Evolutionary conservation across 257 asterid species (phyloP).

Genomic region (Scutellaria galericulata): DNA sequence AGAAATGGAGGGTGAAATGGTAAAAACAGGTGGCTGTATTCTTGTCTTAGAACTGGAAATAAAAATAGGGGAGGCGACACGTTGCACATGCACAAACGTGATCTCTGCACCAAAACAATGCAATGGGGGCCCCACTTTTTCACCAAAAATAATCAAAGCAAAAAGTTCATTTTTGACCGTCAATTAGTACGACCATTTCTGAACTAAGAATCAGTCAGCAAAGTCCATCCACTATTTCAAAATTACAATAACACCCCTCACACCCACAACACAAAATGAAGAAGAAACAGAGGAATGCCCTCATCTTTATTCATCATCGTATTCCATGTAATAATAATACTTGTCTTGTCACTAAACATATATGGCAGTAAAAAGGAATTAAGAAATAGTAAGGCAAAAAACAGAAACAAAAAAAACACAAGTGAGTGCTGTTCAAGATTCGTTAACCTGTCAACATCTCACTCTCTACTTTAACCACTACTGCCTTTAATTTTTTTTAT

Average conservation of each 20-base stretch:
- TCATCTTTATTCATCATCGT: constrained; percentile 43
- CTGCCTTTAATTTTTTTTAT: constrained; percentile 9
- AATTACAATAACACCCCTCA: constrained; percentile 16
- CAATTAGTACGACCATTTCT: constrained; percentile 26
- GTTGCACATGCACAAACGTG: constrained; percentile 68
- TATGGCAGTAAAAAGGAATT: constrained; percentile 41
- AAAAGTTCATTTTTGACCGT: constrained; percentile 61
- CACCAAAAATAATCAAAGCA: constrained; percentile 45
- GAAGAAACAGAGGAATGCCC: constrained; percentile 34
- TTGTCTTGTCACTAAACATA: constrained; percentile 25
- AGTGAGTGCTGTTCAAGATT: constrained; percentile 46
- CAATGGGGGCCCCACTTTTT: constrained; percentile 41
- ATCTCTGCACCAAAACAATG: constrained; percentile 20
- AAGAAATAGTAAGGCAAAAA: constrained; percentile 40
- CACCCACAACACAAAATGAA: too few species aligned
- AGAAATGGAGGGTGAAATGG: constrained; percentile 24
- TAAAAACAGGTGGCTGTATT: constrained; percentile 10
- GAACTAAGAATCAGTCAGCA: constrained; percentile 25
- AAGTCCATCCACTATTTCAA: neutral
- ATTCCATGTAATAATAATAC: constrained; percentile 28
- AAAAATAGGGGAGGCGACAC: constrained; percentile 46
- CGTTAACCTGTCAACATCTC: constrained; percentile 60
- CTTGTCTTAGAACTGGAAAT: neutral
- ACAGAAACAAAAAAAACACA: constrained; percentile 9
- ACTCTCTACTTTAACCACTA: constrained; percentile 38